Conservation (phyloP, 2,329 filamentous ascomycete species). For the Xylariaceae sp. region DNA sequence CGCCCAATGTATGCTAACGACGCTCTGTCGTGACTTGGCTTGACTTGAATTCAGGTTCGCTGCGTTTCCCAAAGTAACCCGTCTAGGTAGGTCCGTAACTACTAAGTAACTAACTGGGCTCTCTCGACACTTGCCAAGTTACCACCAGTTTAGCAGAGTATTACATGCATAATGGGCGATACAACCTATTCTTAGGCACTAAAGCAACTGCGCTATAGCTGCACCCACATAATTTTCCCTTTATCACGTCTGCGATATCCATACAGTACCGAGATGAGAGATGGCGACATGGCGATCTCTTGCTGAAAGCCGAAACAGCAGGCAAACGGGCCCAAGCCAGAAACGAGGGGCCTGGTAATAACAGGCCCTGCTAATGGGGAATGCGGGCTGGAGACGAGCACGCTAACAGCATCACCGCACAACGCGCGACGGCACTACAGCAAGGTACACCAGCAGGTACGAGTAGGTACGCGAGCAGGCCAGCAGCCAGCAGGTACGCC, state of each 20-base stretch:
- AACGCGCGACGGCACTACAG: background rate
- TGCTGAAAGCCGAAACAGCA: background rate
- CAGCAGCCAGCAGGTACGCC: no score
- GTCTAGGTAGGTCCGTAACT: background rate
- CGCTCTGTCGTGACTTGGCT: no score
- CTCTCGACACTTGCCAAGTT: no score
- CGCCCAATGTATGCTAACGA: background rate
- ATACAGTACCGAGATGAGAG: background rate
- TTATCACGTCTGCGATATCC: background rate
- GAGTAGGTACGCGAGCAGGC: background rate
- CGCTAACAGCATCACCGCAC: background rate
- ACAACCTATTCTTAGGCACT: constrained; percentile 9
- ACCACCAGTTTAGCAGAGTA: background rate
- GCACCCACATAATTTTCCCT: background rate
- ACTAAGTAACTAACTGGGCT: no score
- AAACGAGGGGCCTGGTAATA: background rate
- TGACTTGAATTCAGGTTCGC: background rate
- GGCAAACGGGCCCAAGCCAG: background rate
- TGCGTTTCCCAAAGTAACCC: background rate
- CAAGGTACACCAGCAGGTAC: background rate
- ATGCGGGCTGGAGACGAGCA: background rate
- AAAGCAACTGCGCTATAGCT: background rate
- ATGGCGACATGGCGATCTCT: background rate
- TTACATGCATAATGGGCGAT: constrained; percentile 15
- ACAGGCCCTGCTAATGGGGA: background rate